phyloP scores from a whole-genome alignment of 2,329 filamentous ascomycete species.

The Zalaria sp. region DNA sequence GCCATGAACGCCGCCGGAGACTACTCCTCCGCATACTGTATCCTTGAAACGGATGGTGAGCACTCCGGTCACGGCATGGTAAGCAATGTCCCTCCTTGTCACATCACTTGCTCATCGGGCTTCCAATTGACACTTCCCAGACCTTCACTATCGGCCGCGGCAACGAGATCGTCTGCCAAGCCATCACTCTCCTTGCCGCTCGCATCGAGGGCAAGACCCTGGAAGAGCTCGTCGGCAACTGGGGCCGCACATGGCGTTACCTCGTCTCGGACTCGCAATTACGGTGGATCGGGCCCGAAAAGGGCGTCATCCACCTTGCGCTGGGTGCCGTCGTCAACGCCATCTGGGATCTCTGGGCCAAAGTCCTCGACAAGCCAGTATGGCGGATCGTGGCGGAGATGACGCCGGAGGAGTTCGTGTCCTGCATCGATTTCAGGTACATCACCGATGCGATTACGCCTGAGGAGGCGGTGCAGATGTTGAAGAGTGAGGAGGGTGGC shows the following conservation, averaged over 20 bases:
- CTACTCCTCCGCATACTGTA: slow-evolving; percentile 90
- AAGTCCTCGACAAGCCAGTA: slow-evolving; percentile 70
- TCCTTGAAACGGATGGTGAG: slow-evolving; percentile 64
- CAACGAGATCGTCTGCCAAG: slow-evolving; percentile 82
- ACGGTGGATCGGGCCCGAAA: slow-evolving; percentile 88
- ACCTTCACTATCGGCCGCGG: slow-evolving; percentile 78
- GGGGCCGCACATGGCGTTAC: slow-evolving; percentile 81
- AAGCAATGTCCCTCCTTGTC: slow-evolving; percentile 6
- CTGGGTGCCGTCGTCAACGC: slow-evolving; percentile 82
- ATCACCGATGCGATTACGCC: slow-evolving; percentile 88
- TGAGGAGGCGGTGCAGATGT: slow-evolving; percentile 61
- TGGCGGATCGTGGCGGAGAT: slow-evolving; percentile 86
- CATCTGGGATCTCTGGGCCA: slow-evolving; percentile 92
- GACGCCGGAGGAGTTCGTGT: slow-evolving; percentile 73
- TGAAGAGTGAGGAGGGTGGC: slow-evolving; percentile 49
- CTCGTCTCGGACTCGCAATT: slow-evolving; percentile 84
- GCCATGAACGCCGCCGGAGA: slow-evolving; percentile 92
- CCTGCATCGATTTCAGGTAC: slow-evolving; percentile 87
- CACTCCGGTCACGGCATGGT: slow-evolving; percentile 70
- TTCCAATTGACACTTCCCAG: slow-evolving; percentile 10
- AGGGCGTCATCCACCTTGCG: slow-evolving; percentile 86
- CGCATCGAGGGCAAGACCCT: slow-evolving; percentile 64
- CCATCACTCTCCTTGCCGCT: slow-evolving; percentile 64
- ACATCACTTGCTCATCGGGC: neutral
- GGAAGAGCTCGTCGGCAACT: slow-evolving; percentile 61